Base-by-base conservation (phyloP, 2,329 filamentous ascomycete genomes). In the Fusarium verticillioides region DNA sequence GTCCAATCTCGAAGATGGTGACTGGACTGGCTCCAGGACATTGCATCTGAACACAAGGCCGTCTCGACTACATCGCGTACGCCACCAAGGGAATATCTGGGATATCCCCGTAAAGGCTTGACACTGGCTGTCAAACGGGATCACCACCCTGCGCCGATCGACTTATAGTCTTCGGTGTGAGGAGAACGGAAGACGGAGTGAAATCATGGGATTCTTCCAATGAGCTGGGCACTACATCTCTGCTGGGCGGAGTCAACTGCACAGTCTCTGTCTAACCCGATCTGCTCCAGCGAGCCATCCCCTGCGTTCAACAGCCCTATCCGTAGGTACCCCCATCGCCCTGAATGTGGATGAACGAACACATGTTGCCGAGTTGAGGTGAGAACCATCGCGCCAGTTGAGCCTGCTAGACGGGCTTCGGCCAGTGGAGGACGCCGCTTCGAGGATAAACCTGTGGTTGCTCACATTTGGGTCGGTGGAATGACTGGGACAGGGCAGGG, bases 121-220 rank as follows among this genome's bases (percentile, higher is more conserved):
- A 82, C 84, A 85, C 84, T 83, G 83, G 83, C 68, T 86, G 85
- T 84, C 82, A 79, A 69, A 83, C 81, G 82, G 80, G 79, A 80
- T 77, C 74, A 78, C 74, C 75, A 76, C 77, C 60, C 68, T 70
- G 64, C 58, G 43, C 50, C 52, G 54, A 54, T 59, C 15, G 63
- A 66, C 62, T 42, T 28, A 23, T 49, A 56, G 34, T 40, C 34
- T 54, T 28, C 23, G 50, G 50, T 28, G 50, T 40, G 36, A 54
- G 50, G 63, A 56, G 65, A 54, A 75, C 63, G 79, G 77, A 79
- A 78, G 77, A 70, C 63, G 72, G 74, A 76, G 75, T 73, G 74
- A 75, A 78, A 70, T 74, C 66, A 75, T 74, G 76, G 77, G 64
- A 66, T 63, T 73, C 73, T 75, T 75, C 70, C 72, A 72, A 75